Evolutionary conservation across 345 rosid genomes (phyloP).

Genomic region (Fremontodendron californicum): DNA sequence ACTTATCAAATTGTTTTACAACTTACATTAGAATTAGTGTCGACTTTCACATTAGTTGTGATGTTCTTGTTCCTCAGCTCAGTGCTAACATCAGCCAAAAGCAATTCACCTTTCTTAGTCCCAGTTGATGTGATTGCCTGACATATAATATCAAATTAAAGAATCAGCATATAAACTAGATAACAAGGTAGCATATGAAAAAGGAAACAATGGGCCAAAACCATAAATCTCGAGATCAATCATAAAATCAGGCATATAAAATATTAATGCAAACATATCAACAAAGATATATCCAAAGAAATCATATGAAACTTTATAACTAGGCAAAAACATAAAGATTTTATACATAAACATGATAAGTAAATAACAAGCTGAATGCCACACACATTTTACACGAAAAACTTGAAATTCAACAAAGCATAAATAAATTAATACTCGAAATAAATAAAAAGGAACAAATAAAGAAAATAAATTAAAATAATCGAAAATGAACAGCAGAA

Average conservation of each 20-base stretch:
- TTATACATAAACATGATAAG: neutral
- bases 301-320: neutral
- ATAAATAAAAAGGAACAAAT: neutral
- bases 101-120: conserved; percentile 69
- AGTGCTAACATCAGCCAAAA: conserved; percentile 75
- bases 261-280: neutral
- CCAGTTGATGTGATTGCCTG: conserved; percentile 78
- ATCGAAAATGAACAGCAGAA: neutral
- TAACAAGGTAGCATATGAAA: neutral
- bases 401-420: neutral
- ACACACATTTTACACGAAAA: neutral
- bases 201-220: neutral
- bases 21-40: conserved; percentile 75
- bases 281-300: neutral
- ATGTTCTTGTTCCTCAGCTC: conserved; percentile 88
- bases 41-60: conserved; percentile 84
- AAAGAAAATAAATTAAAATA: neutral
- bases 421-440: neutral
- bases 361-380: neutral
- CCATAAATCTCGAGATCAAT: neutral
- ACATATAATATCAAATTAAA: neutral
- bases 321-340: neutral
- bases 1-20: neutral
- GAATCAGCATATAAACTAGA: neutral
- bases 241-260: neutral